Base-by-base conservation (phyloP, 768 basidiomycete species). In the Termitomyces bulborhizus region DNA sequence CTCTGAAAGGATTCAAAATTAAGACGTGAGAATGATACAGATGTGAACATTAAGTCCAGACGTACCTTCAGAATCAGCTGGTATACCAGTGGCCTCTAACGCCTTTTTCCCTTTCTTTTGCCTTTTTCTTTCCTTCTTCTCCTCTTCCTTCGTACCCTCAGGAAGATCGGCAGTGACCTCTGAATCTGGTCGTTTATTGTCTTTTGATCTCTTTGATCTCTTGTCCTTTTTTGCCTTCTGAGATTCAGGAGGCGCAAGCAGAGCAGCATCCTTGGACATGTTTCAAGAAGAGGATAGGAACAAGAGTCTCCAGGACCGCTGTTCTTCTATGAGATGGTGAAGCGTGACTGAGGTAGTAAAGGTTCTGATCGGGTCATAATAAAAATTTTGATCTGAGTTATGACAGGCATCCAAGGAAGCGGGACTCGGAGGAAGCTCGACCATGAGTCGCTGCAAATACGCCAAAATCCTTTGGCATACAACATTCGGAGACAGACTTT, bases 221-320 rank as follows among this genome's bases (percentile, higher is more conserved):
- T 56, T 68, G 18, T 66, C 56, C 46, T 66, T 66, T 48, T 64
- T 64, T 47, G 62, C 59, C 57, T 68, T 69, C 42, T 58, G 57
- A 16, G 34, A 40, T 55, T 63, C 59, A 56, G 62, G 18, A 41
- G 53, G 40, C 11, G 32, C 16, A 32, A n/a, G n/a, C 31, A 53
- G 32, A 2, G 57, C 60, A 2, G 57, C 60, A 58, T 69, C 67
- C 32, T 65, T 65, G 18, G 69, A 69, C 70, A 71, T 71, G 21
- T 37, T 36, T 26, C 18, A 36, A 45, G 7, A 29, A 43, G 43
- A n/a, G 36, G 18, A 42, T 24, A 6, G 39, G 15, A 34, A 51
- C 18, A 9, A 15, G 9, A 36, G 41, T 32, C 41, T 39, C 43
- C 40, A 51, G 53, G 44, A 54, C 44, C 39, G 16, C 13, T 36